phyloP scores from a whole-genome alignment of 768 basidiomycete species.

The Tulasnella sp. region DNA sequence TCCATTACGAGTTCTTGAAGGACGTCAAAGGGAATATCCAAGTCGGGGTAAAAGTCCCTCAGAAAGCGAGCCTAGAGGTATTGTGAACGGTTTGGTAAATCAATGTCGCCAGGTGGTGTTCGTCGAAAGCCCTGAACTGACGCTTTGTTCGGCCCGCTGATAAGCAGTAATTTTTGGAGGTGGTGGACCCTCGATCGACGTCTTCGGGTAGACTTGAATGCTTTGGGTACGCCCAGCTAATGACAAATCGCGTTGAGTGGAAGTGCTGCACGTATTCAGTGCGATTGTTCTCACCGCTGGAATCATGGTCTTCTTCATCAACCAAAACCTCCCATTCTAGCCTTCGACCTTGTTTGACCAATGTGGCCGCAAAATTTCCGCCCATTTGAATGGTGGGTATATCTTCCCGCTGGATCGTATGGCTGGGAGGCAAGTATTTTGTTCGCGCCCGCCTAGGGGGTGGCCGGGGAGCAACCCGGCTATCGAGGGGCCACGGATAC shows the following conservation, averaged over 20 bases:
- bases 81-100: too few relatives aligned
- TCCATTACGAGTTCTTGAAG: too few relatives aligned
- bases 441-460: not conserved
- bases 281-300: not conserved
- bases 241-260: not conserved
- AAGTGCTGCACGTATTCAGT: not conserved
- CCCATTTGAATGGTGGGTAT: not conserved
- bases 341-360: not conserved
- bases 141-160: not conserved
- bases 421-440: not conserved
- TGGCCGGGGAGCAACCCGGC: not conserved
- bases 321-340: conserved; percentile 6
- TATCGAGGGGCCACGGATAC: conserved; percentile 9
- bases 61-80: not conserved
- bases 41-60: conserved; percentile 10
- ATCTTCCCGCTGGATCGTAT: conserved; percentile 8
- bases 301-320: not conserved
- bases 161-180: not conserved
- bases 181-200: not conserved
- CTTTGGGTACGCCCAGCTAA: not conserved
- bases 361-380: not conserved
- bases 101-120: not conserved
- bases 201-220: not conserved
- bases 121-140: not conserved
- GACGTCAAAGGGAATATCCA: not conserved